Conservation (phyloP, 1,284 basidiomycete genomes). For the Cutaneotrichosporon daszewskae region DNA sequence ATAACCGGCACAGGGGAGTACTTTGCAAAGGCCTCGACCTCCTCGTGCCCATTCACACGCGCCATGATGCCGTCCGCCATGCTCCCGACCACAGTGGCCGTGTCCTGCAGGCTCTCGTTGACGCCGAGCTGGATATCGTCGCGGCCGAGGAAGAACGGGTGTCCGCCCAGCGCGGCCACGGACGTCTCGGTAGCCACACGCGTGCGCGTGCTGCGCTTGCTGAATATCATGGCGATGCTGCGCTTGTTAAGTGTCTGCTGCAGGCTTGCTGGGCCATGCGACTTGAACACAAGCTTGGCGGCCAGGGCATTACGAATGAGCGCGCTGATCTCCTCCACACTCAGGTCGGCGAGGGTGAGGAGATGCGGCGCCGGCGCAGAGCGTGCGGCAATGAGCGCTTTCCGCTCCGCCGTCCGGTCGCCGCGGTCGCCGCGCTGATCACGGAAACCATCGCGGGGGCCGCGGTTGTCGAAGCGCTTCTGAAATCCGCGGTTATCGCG, state of each 20-base stretch:
- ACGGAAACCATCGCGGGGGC: neutral
- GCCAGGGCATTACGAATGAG: conserved; percentile 34
- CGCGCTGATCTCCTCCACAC: conserved; percentile 29
- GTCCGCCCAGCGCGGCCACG: conserved; percentile 69
- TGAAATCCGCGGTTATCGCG: neutral
- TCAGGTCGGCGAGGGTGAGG: conserved; percentile 44
- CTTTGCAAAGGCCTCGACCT: conserved; percentile 86
- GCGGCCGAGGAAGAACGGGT: conserved; percentile 84
- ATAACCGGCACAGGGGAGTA: conserved; percentile 88
- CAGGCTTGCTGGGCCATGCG: conserved; percentile 8
- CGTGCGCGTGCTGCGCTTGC: conserved; percentile 89
- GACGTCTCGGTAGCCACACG: conserved; percentile 83
- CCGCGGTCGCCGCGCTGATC: neutral
- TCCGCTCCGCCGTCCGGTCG: neutral
- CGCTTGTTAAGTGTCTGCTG: conserved; percentile 64
- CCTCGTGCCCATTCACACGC: conserved; percentile 82
- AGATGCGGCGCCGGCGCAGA: conserved; percentile 28
- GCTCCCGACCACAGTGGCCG: conserved; percentile 74
- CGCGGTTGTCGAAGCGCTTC: neutral
- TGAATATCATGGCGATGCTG: conserved; percentile 83
- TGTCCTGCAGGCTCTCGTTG: conserved; percentile 82
- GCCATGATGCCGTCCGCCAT: conserved; percentile 99
- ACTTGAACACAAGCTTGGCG: conserved; percentile 36
- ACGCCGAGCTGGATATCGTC: conserved; percentile 95
- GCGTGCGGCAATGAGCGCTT: neutral